Evolutionary conservation across 345 rosid genomes (phyloP).

Genomic region (Zanthoxylum bungeanum): DNA sequence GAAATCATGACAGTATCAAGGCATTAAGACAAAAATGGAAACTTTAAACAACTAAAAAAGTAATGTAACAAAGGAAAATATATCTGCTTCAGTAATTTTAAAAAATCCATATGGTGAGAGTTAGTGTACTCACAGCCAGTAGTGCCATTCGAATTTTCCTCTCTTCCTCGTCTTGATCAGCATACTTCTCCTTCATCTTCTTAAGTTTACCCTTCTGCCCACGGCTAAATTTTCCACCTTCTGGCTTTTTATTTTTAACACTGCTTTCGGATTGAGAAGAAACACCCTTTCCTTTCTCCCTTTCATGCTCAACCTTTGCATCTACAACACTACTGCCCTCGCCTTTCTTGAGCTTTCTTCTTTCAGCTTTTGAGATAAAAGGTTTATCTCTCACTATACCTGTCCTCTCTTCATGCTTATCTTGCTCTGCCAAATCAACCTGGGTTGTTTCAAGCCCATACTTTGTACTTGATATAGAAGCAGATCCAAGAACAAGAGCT

Average conservation of each 20-base stretch:
- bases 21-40: neutral
- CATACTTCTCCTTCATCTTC: slow-evolving; percentile 98
- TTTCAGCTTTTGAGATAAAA: slow-evolving; percentile 79
- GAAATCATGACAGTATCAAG: neutral
- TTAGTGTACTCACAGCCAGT: slow-evolving; percentile 68
- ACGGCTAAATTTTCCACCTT: slow-evolving; percentile 68
- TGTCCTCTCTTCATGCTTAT: slow-evolving; percentile 43
- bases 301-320: slow-evolving; percentile 33
- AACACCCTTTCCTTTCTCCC: slow-evolving; percentile 34
- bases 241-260: slow-evolving; percentile 44
- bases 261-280: slow-evolving; percentile 38
- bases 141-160: slow-evolving; percentile 78
- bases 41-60: neutral
- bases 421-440: slow-evolving; percentile 37
- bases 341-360: slow-evolving; percentile 86
- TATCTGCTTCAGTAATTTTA: neutral
- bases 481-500: slow-evolving; percentile 89
- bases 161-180: slow-evolving; percentile 97
- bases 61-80: neutral
- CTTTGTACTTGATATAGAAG: slow-evolving; percentile 38
- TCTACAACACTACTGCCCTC: slow-evolving; percentile 38
- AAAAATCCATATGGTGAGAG: neutral
- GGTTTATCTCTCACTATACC: slow-evolving; percentile 56
- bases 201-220: slow-evolving; percentile 88
- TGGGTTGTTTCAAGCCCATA: slow-evolving; percentile 39